Evolutionary conservation across 495 filamentous ascomycete species (phyloP).

Genomic region (Aspergillus biplanus): DNA sequence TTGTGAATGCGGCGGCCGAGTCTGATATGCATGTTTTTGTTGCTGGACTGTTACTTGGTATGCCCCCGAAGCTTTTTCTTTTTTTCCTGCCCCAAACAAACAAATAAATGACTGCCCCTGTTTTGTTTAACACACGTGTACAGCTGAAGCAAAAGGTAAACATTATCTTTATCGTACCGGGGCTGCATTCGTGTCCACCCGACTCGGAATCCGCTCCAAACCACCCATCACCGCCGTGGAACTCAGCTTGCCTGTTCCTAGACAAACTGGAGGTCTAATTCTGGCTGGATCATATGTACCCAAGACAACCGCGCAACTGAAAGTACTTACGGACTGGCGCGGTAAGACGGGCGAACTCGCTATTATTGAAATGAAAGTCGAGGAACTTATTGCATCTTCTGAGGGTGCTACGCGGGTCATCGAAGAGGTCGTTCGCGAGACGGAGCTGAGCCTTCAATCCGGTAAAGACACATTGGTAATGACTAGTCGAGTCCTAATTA

Average conservation of each 20-base stretch:
- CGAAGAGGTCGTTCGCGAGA: conserved; percentile 29
- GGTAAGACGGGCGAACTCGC: conserved; percentile 37
- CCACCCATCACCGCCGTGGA: conserved; percentile 47
- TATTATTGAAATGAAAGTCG: conserved; percentile 53
- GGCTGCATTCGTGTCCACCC: conserved; percentile 58
- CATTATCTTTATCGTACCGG: conserved; percentile 57
- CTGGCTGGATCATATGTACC: conserved; percentile 59
- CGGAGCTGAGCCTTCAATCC: conserved; percentile 31
- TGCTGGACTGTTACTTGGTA: conserved; percentile 47
- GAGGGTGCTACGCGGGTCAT: conserved; percentile 30
- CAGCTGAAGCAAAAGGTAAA: conserved; percentile 47
- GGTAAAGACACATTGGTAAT: conserved; percentile 54
- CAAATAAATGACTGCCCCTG: not conserved
- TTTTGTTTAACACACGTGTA: not conserved
- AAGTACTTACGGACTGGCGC: conserved; percentile 39
- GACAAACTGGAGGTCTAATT: conserved; percentile 51
- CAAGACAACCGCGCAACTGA: conserved; percentile 56
- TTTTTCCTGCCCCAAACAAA: not conserved
- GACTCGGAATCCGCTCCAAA: conserved; percentile 51
- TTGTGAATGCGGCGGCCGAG: conserved; percentile 56
- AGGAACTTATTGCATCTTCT: conserved; percentile 41
- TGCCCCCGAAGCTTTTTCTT: not conserved
- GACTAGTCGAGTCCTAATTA: conserved; percentile 56
- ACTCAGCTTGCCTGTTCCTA: conserved; percentile 35
- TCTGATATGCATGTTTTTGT: conserved; percentile 57